Conservation (phyloP, 192 early-diverging fungal species). For the Dissophora globulifera region DNA sequence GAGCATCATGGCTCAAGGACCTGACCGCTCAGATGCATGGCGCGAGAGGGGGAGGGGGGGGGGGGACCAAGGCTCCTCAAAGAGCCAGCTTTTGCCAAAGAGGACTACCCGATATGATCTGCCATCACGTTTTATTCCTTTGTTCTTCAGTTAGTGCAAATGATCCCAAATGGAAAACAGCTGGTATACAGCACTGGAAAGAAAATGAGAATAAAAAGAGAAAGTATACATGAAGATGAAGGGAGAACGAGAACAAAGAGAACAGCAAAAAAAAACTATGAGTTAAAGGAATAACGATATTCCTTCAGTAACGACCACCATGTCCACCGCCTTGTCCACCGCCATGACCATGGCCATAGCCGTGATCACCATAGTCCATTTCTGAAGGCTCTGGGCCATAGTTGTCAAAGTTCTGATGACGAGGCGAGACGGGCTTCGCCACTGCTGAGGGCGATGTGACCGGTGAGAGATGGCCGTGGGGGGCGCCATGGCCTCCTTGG, state of each 20-base stretch:
- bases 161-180: background rate
- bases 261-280: background rate
- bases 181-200: too few relatives aligned
- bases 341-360: conserved; percentile 18
- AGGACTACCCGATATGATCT: too few relatives aligned
- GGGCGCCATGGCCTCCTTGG: conserved; percentile 14
- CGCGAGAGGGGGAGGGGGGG: too few relatives aligned
- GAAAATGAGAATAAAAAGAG: background rate
- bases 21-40: too few relatives aligned
- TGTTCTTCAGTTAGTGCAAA: too few relatives aligned
- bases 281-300: too few relatives aligned
- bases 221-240: too few relatives aligned
- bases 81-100: too few relatives aligned
- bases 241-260: background rate
- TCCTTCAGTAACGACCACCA: conserved; percentile 17
- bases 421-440: conserved; percentile 18
- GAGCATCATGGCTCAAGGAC: too few relatives aligned
- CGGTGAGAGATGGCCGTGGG: background rate
- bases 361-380: conserved; percentile 45
- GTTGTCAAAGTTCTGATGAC: conserved; percentile 23
- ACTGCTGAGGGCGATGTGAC: conserved; percentile 10
- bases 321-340: conserved; percentile 13
- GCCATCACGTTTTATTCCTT: too few relatives aligned
- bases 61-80: too few relatives aligned
- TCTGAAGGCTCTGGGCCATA: conserved; percentile 40